Evolutionary conservation across 2,329 filamentous ascomycete genomes (phyloP).

Genomic region (Harringtonia lauricola): DNA sequence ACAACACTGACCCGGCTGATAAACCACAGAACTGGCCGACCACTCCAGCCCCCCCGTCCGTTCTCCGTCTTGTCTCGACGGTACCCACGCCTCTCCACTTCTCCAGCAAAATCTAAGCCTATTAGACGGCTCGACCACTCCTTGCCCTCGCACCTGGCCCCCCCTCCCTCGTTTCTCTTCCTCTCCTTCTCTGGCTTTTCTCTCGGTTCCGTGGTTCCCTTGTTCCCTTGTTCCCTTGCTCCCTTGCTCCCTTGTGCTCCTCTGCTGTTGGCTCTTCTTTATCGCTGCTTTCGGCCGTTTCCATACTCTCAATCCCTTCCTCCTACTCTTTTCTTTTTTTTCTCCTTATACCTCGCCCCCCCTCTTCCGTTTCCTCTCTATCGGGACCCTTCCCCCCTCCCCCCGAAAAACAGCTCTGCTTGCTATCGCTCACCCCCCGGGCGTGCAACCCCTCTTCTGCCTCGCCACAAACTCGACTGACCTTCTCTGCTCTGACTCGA

Average conservation of each 20-base stretch:
- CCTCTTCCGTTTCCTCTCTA: neutral
- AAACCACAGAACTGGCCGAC: neutral
- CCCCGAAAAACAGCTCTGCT: slow-evolving; percentile 4
- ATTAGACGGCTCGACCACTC: neutral
- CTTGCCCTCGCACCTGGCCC: too few relatives aligned
- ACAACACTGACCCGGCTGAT: neutral
- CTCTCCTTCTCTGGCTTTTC: neutral
- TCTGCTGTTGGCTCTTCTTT: slow-evolving; percentile 3
- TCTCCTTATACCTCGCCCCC: neutral
- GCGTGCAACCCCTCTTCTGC: neutral
- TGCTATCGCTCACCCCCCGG: neutral
- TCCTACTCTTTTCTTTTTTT: neutral
- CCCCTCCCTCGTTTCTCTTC: slow-evolving; percentile 2
- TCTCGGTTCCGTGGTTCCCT: neutral
- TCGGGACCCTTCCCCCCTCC: neutral
- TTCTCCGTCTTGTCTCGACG: neutral
- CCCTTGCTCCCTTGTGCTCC: neutral
- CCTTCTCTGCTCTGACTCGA: neutral
- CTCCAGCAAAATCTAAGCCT: neutral
- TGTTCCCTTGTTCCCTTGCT: neutral
- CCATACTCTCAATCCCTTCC: neutral
- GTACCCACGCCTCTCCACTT: neutral
- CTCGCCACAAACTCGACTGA: neutral
- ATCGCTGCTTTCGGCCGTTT: slow-evolving; percentile 10
- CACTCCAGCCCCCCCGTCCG: neutral